Evolutionary conservation across 306 rosid species (phyloP).

Genomic region (Astragalus membranaceus): DNA sequence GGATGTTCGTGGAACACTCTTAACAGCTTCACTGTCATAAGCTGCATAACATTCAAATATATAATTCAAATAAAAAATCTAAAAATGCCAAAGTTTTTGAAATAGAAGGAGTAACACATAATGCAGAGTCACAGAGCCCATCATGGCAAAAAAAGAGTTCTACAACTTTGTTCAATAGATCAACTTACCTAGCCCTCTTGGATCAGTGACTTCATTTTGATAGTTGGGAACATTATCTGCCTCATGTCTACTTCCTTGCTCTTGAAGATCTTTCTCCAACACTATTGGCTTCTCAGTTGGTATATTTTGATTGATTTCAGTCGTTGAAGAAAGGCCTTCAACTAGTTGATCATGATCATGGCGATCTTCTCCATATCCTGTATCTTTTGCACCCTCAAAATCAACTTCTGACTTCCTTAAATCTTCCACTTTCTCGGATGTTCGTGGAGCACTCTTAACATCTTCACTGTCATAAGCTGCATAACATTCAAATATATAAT

Average conservation of each 20-base stretch:
- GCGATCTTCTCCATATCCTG: too few species aligned
- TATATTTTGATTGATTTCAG: neutral
- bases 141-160: too few species aligned
- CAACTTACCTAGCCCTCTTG: constrained; percentile 35
- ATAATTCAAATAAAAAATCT: too few species aligned
- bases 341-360: neutral
- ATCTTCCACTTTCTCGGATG: constrained; percentile 6
- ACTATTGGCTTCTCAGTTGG: constrained; percentile 17
- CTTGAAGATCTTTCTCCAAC: constrained; percentile 29
- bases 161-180: neutral
- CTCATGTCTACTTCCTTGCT: neutral
- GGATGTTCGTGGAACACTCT: neutral
- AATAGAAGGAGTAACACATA: too few species aligned
- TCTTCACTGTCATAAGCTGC: constrained; percentile 41
- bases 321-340: constrained; percentile 16
- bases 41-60: constrained; percentile 27
- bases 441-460: neutral
- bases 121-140: too few species aligned
- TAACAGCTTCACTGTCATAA: constrained; percentile 31
- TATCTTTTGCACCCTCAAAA: neutral
- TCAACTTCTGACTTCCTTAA: neutral
- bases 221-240: constrained; percentile 12
- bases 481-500: neutral
- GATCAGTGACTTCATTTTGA: constrained; percentile 36
- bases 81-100: too few species aligned